Conservation (phyloP, 2,329 filamentous ascomycete species). For the Apiospora pterosperma region DNA sequence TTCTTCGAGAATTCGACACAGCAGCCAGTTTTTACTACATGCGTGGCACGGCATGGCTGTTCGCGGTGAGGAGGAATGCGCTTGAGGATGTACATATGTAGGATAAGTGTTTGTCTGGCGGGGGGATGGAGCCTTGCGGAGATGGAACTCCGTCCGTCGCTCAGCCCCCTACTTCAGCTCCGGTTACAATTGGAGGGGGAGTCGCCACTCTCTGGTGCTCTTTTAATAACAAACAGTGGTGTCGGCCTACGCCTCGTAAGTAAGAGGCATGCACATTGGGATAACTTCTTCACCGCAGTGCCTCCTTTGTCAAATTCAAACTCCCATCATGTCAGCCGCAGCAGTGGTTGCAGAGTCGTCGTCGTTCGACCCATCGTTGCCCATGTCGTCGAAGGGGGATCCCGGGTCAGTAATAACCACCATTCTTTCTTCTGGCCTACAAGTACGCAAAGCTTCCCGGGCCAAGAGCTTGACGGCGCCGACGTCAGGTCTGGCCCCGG, state of each 20-base stretch:
- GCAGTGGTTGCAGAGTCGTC: not conserved
- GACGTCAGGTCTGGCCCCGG: slow-evolving; percentile 54
- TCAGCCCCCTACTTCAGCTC: not conserved
- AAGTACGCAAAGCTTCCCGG: slow-evolving; percentile 38
- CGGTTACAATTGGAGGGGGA: not conserved
- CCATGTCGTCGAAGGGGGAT: not conserved
- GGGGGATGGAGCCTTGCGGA: not conserved
- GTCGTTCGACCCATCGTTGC: not conserved
- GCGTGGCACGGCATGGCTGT: too few species aligned
- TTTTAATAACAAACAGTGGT: not conserved
- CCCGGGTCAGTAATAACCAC: not conserved
- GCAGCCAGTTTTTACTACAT: not conserved
- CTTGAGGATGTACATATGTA: not conserved
- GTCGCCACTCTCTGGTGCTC: not conserved
- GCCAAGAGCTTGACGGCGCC: slow-evolving; percentile 33
- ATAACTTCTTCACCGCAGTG: not conserved
- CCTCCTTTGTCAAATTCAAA: not conserved
- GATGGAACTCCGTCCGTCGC: not conserved
- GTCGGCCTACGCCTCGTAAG: too few species aligned
- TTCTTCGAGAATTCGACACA: not conserved
- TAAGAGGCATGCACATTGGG: not conserved
- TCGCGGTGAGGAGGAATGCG: too few species aligned
- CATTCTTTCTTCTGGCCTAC: not conserved
- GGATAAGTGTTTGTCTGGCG: not conserved
- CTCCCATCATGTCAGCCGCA: not conserved